These are phyloP conservation scores for Tylopilus plumbeoviolaceoides DNA, from an alignment of 768 basidiomycete genomes.

Conservation along the genomic window DNA sequence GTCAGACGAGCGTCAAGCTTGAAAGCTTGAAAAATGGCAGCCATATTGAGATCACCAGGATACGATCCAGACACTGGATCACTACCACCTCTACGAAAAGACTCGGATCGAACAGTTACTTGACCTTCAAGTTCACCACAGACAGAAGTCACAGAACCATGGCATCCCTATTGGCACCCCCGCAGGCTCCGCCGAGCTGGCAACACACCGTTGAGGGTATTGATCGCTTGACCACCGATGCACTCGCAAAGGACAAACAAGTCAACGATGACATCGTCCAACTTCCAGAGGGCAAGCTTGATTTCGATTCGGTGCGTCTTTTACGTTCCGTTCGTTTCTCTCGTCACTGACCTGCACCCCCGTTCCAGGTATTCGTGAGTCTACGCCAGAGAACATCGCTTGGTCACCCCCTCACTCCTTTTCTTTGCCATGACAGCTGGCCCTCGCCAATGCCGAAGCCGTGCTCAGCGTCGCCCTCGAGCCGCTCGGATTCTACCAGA, in stretches of 20 bases:
- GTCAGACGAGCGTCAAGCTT: too few species aligned
- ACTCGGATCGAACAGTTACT: too few species aligned
- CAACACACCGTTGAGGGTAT: slow-evolving; percentile 65
- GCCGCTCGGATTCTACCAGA: slow-evolving; percentile 75
- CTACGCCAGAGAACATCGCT: neutral
- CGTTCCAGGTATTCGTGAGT: slow-evolving; percentile 70
- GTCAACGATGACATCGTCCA: slow-evolving; percentile 59
- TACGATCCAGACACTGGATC: too few species aligned
- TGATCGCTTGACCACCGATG: slow-evolving; percentile 50
- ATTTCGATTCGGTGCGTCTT: slow-evolving; percentile 61
- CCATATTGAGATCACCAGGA: slow-evolving; percentile 9
- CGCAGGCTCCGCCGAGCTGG: slow-evolving; percentile 67
- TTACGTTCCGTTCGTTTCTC: neutral
- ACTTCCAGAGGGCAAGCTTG: slow-evolving; percentile 54
- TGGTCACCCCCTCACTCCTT: neutral
- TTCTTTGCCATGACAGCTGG: slow-evolving; percentile 36
- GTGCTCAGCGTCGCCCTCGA: slow-evolving; percentile 47
- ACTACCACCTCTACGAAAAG: too few species aligned
- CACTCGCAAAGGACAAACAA: slow-evolving; percentile 54
- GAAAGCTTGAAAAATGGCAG: neutral
- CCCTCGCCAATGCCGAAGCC: slow-evolving; percentile 58
- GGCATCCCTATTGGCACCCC: slow-evolving; percentile 21
- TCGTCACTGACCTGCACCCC: neutral
- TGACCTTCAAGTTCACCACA: slow-evolving; percentile 5
- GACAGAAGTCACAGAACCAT: neutral